A percentile compares a stretch with the other conserved stretches of the same genome.
Evolutionary conservation across 495 filamentous ascomycete species (phyloP).

Genomic region (Xylaria grammica): DNA sequence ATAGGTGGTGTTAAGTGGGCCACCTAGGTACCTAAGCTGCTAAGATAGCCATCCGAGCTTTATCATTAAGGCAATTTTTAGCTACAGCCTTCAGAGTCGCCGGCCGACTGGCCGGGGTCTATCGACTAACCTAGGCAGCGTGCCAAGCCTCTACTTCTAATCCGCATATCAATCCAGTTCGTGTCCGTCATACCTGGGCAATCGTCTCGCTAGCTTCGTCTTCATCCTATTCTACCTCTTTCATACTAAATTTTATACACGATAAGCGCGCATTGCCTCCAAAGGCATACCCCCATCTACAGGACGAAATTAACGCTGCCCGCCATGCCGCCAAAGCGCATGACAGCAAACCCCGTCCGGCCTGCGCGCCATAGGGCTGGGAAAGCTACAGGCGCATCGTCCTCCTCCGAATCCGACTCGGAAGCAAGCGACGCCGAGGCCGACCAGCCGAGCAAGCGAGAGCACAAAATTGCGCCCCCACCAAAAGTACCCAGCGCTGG

Average conservation of each 20-base stretch:
- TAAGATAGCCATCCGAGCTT: slow-evolving; percentile 8
- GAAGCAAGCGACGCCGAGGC: slow-evolving; percentile 61
- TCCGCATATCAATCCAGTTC: neutral
- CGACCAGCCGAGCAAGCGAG: slow-evolving; percentile 29
- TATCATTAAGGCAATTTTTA: neutral
- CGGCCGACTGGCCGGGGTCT: too few relatives aligned
- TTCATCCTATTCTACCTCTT: neutral
- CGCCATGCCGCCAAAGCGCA: slow-evolving; percentile 84
- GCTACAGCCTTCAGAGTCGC: too few relatives aligned
- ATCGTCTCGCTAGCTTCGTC: neutral
- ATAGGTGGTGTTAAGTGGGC: neutral
- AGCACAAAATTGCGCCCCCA: slow-evolving; percentile 54
- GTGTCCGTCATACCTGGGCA: too few relatives aligned
- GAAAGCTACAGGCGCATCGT: slow-evolving; percentile 73
- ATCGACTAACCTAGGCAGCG: too few relatives aligned
- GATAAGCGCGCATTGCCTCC: neutral
- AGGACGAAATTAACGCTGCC: slow-evolving; percentile 8
- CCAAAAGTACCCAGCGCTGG: slow-evolving; percentile 64
- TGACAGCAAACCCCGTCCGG: slow-evolving; percentile 90
- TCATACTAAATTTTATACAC: too few relatives aligned
- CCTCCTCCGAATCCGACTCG: slow-evolving; percentile 65
- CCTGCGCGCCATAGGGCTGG: slow-evolving; percentile 86
- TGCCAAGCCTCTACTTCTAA: slow-evolving; percentile 4
- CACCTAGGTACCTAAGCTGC: too few relatives aligned
- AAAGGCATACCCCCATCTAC: too few relatives aligned